Conservation (phyloP, 371 early-diverging fungal species). For the Coemansia sp. region DNA sequence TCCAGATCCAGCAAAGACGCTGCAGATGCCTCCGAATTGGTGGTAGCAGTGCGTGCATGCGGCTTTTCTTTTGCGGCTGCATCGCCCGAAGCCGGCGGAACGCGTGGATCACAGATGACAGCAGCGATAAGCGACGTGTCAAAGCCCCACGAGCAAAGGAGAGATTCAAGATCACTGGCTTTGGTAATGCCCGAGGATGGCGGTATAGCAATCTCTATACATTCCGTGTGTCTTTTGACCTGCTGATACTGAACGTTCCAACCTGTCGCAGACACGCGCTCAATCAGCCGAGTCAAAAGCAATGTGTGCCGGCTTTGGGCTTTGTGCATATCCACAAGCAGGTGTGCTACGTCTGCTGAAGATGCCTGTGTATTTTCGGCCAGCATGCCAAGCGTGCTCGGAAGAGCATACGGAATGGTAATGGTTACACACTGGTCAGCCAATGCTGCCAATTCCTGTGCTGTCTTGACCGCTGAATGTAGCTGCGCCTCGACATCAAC, state of each 20-base stretch:
- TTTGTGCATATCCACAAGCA: constrained; percentile 11
- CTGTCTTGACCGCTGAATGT: background rate
- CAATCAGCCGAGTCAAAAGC: constrained; percentile 28
- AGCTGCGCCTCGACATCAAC: background rate
- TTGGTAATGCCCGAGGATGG: constrained; percentile 34
- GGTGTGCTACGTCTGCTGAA: constrained; percentile 14
- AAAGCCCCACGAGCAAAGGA: constrained; percentile 39
- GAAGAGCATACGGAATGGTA: constrained; percentile 22
- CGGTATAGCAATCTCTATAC: constrained; percentile 31
- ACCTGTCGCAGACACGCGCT: constrained; percentile 30
- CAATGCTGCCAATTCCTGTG: constrained; percentile 7
- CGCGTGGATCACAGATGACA: constrained; percentile 13
- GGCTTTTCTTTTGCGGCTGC: background rate
- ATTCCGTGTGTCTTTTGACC: constrained; percentile 3
- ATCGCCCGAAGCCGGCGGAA: background rate
- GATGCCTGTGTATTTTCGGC: background rate
- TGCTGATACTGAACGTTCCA: constrained; percentile 35
- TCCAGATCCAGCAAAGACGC: background rate
- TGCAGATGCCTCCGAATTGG: background rate
- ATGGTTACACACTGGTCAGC: constrained; percentile 34
- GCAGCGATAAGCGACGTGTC: constrained; percentile 30
- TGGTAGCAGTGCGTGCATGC: background rate
- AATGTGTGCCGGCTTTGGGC: constrained; percentile 24
- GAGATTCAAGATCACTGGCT: constrained; percentile 23
- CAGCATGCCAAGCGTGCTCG: background rate